Evolutionary conservation across 1,284 basidiomycete species (phyloP), one percentile per base, ranked within the genome.

Genomic region (Apiotrichum sp.): DNA sequence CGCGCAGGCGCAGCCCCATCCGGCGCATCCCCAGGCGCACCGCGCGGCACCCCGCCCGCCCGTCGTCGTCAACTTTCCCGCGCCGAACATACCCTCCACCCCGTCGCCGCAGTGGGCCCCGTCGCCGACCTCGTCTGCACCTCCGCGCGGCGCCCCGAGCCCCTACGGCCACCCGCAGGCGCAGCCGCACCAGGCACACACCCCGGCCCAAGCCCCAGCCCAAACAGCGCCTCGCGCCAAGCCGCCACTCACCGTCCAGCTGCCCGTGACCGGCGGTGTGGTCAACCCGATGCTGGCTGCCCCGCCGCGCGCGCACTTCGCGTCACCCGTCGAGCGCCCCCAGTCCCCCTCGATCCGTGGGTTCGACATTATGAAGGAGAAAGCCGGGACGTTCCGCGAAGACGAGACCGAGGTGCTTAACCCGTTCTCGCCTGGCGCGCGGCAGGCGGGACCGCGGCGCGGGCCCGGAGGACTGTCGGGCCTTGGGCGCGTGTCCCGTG

Each of bases 301-400:
- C 5, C 66, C 62, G 33, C 64, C 64, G 4, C 58, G 46, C 39
- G 52, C 61, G 7, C 61, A 53, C 56, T 56, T 61, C 36, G 11
- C 6, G 4, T 58, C 55, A 50, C 61, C 47, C 36, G 45, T 46
- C 31, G 54, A 56, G n/a, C 58, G 42, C 31, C 55, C 48, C 38
- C 38, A 59, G 2, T 64, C 65, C 7, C 52, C 58, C 11, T 41
- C 44, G 4, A 66, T 74, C 31, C 40, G 59, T 32, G 72, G 64
- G 5, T 71, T 61, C 52, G 69, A 73, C 55, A 41, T 52, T 5
- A 63, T 74, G 60, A 59, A 59, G 22, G 71, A 73, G 58, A 74
- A 73, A 57, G 62, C 65, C 39, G 69, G 71, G 2, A 57, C 71
- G 47, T 73, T 74, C 61, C 55, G 71, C 16, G 71, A 66, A 33